These are phyloP conservation scores for Monsonia emarginata DNA, from an alignment of 441 rosid species.

Conservation along the genomic window DNA sequence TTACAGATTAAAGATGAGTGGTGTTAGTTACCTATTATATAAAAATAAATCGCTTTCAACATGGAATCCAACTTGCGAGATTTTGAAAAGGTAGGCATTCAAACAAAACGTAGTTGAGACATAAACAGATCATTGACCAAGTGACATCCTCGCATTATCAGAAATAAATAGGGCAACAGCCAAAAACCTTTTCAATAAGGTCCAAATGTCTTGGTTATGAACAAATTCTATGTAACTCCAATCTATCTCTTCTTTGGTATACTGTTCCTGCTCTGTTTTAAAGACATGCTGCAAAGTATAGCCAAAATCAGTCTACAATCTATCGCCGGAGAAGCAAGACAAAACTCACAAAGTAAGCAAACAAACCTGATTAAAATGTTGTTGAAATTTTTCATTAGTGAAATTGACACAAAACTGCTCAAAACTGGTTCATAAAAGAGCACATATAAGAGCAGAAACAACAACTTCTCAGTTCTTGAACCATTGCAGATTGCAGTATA, in stretches of 20 bases:
- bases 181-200: conserved; percentile 79
- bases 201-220: conserved; percentile 99
- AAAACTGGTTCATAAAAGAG: conserved; percentile 39
- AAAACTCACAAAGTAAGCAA: conserved; percentile 7
- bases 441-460: conserved; percentile 11
- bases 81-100: too few relatives aligned
- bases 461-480: not conserved
- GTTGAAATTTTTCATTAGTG: conserved; percentile 97
- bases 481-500: not conserved
- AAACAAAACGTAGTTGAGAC: too few relatives aligned
- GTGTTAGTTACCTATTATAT: too few relatives aligned
- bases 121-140: too few relatives aligned
- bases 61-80: too few relatives aligned
- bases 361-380: conserved; percentile 92
- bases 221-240: conserved; percentile 99
- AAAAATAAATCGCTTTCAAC: too few relatives aligned
- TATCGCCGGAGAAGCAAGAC: not conserved
- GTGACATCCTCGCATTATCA: too few relatives aligned
- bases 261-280: conserved; percentile 99
- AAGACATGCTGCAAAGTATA: conserved; percentile 74
- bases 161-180: too few relatives aligned
- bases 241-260: conserved; percentile 91
- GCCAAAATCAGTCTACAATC: not conserved
- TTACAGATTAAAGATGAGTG: too few relatives aligned
- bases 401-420: conserved; percentile 99